Evolutionary conservation across 2,329 filamentous ascomycete species (phyloP).

Genomic region (Phoma sp.): DNA sequence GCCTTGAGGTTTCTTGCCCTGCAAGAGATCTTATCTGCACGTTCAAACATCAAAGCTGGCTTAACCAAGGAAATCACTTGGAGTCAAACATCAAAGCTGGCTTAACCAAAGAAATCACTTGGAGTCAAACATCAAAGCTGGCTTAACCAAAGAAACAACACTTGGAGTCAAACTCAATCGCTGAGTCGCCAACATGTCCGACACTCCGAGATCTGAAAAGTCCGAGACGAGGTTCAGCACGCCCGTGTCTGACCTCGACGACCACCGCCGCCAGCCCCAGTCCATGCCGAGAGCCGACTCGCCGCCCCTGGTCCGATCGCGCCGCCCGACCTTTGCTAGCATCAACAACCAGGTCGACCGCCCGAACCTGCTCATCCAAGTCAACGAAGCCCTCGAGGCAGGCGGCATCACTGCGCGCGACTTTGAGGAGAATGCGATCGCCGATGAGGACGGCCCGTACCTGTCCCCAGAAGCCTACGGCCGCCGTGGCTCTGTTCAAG

Average conservation of each 20-base stretch:
- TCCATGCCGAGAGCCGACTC: conserved; percentile 68
- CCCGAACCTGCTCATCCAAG: conserved; percentile 53
- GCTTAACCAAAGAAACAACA: conserved; percentile 29
- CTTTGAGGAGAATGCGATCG: conserved; percentile 87
- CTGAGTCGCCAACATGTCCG: conserved; percentile 55
- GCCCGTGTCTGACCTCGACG: conserved; percentile 82
- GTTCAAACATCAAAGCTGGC: conserved; percentile 32
- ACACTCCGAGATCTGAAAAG: conserved; percentile 71
- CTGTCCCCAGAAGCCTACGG: conserved; percentile 55
- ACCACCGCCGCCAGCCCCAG: conserved; percentile 76
- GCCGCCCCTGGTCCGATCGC: conserved; percentile 56
- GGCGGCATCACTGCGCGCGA: conserved; percentile 68
- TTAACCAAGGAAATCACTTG: conserved; percentile 26
- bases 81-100: conserved; percentile 34
- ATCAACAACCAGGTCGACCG: conserved; percentile 56
- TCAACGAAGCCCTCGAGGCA: conserved; percentile 55
- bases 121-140: conserved; percentile 33
- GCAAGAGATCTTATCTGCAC: conserved; percentile 30
- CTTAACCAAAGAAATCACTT: conserved; percentile 27
- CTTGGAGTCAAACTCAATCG: conserved; percentile 34
- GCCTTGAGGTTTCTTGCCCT: conserved; percentile 38
- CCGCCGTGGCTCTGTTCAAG: conserved; percentile 55
- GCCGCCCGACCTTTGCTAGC: conserved; percentile 78
- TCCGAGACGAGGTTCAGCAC: conserved; percentile 73
- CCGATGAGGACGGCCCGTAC: conserved; percentile 70